Percentiles rank a stretch among this genome's conserved stretches.
phyloP scores from a whole-genome alignment of 2,329 filamentous ascomycete genomes.

The Fusarium scirpi region DNA sequence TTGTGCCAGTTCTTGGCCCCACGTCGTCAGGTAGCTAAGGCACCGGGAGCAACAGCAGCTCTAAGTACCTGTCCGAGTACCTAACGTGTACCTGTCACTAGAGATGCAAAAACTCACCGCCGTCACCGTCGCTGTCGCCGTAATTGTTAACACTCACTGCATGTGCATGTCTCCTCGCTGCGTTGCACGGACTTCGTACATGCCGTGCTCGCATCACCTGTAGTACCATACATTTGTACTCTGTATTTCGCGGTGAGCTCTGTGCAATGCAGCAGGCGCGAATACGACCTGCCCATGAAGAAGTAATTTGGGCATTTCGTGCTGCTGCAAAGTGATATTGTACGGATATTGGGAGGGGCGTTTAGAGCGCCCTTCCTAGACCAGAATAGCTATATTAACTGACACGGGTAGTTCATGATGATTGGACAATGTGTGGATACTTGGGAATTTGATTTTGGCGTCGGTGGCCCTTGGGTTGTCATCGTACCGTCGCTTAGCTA shows the following conservation, averaged over 20 bases:
- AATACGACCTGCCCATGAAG: neutral
- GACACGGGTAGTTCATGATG: conserved; percentile 14
- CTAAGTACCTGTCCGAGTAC: neutral
- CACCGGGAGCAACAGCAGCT: neutral
- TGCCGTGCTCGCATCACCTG: conserved; percentile 26
- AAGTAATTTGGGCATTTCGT: neutral
- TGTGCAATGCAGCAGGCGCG: conserved; percentile 10
- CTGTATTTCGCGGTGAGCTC: conserved; percentile 18
- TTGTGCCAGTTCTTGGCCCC: neutral
- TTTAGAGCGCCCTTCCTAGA: conserved; percentile 6
- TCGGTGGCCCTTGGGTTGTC: conserved; percentile 25
- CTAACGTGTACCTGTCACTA: neutral
- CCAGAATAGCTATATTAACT: conserved; percentile 6
- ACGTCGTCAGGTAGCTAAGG: neutral
- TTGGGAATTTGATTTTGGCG: conserved; percentile 9
- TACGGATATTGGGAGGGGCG: neutral
- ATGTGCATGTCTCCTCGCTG: neutral
- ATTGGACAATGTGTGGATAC: conserved; percentile 29
- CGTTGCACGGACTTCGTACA: conserved; percentile 38
- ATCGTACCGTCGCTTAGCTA: conserved; percentile 39
- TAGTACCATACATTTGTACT: neutral
- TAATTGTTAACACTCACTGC: neutral
- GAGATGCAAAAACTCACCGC: conserved; percentile 22
- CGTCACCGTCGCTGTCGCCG: neutral
- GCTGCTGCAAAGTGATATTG: neutral